A percentile compares a stretch with the other conserved stretches of the same genome.
These are phyloP conservation scores for Sporothrix variecibatus DNA, from an alignment of 2,329 filamentous ascomycete species.

Conservation along the genomic window DNA sequence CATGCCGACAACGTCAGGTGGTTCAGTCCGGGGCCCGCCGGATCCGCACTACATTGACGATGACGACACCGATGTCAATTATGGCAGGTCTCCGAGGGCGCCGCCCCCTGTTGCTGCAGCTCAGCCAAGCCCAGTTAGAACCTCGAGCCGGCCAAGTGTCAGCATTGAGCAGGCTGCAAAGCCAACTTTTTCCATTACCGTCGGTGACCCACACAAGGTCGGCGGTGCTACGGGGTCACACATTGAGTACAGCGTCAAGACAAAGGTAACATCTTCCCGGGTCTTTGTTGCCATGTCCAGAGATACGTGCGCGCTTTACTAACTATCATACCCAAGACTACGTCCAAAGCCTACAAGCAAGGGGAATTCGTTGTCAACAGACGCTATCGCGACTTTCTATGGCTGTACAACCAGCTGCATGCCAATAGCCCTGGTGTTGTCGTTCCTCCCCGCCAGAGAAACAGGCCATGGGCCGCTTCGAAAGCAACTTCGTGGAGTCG, in stretches of 20 bases:
- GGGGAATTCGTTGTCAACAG: conserved; percentile 91
- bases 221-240: conserved; percentile 95
- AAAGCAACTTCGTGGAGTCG: conserved; percentile 94
- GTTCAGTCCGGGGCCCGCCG: conserved; percentile 43
- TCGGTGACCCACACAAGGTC: conserved; percentile 97
- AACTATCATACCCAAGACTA: conserved; percentile 60
- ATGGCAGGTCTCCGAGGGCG: conserved; percentile 58
- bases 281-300: background rate
- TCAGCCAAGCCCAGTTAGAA: conserved; percentile 53
- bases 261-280: conserved; percentile 64
- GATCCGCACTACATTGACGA: conserved; percentile 70
- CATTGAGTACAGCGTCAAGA: conserved; percentile 95
- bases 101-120: conserved; percentile 66
- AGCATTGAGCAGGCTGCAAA: conserved; percentile 92
- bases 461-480: conserved; percentile 93
- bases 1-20: conserved; percentile 47
- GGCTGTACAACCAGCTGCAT: conserved; percentile 94
- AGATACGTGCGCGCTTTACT: background rate
- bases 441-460: conserved; percentile 97
- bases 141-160: conserved; percentile 71
- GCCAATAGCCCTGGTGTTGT: conserved; percentile 93
- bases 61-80: conserved; percentile 63
- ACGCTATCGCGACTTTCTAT: conserved; percentile 94
- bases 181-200: conserved; percentile 84
- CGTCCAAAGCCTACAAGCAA: conserved; percentile 92